phyloP scores from a whole-genome alignment of 257 asterid species.

The Lithospermum erythrorhizon region DNA sequence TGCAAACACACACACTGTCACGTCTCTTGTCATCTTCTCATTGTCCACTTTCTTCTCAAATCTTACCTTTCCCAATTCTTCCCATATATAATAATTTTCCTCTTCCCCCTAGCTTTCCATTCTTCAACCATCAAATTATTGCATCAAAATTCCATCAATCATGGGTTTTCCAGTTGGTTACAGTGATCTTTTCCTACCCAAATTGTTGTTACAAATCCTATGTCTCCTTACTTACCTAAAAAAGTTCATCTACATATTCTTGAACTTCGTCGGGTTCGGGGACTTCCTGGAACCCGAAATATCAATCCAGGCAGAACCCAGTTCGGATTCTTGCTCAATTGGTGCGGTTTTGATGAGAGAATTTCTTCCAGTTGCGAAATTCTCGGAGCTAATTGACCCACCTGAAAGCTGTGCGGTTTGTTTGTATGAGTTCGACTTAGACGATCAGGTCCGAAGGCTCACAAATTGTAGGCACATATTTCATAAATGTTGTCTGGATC shows the following conservation, averaged over 20 bases:
- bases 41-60: neutral
- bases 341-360: constrained; percentile 8
- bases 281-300: constrained; percentile 26
- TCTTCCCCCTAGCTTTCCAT: neutral
- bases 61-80: neutral
- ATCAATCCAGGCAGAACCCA: neutral
- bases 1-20: neutral
- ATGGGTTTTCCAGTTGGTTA: constrained; percentile 78
- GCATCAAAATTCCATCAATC: neutral
- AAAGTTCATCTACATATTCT: constrained; percentile 20
- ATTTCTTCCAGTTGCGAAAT: constrained; percentile 6
- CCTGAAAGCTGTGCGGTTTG: constrained; percentile 13
- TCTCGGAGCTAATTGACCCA: constrained; percentile 5
- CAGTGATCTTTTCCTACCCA: constrained; percentile 50
- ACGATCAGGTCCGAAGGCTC: constrained; percentile 15
- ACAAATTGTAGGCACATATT: constrained; percentile 15
- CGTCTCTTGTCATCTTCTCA: neutral
- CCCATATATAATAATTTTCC: neutral
- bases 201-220: constrained; percentile 33
- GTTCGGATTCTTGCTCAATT: neutral
- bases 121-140: neutral
- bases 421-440: constrained; percentile 8
- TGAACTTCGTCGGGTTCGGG: constrained; percentile 33
- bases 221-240: constrained; percentile 36
- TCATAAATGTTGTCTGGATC: constrained; percentile 19